Evolutionary conservation across 1,284 basidiomycete species (phyloP).

Genomic region (Rhodotorula glutinis): DNA sequence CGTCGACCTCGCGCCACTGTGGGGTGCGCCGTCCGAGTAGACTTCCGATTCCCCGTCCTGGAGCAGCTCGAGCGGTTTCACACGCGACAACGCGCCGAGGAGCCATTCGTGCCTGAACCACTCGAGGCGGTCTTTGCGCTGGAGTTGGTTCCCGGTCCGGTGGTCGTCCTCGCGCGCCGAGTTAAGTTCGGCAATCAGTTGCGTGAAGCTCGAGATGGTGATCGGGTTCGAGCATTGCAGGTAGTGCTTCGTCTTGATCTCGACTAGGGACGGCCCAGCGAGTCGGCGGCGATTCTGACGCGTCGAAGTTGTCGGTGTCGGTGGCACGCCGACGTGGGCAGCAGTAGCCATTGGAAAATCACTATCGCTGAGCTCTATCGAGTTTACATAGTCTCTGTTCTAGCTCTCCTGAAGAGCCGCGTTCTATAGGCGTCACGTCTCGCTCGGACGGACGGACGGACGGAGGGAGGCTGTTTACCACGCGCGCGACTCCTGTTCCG

Average conservation of each 20-base stretch:
- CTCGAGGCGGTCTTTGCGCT: conserved; percentile 18
- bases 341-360: neutral
- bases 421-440: no score
- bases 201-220: conserved; percentile 15
- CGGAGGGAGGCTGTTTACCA: no score
- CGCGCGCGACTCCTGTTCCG: no score
- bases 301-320: no score
- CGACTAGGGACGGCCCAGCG: conserved; percentile 7
- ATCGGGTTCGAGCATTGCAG: conserved; percentile 11
- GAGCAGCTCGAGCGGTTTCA: conserved; percentile 4
- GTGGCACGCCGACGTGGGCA: neutral
- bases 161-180: neutral
- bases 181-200: conserved; percentile 22
- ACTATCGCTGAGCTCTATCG: no score
- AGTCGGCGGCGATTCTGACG: neutral
- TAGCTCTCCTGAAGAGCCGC: no score
- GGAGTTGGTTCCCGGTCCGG: neutral
- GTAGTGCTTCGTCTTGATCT: conserved; percentile 11
- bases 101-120: conserved; percentile 21
- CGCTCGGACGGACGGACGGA: no score
- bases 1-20: neutral
- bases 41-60: conserved; percentile 4
- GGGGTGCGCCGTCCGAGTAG: conserved; percentile 10
- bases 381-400: no score
- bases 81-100: conserved; percentile 1